A percentile compares a stretch with the other conserved stretches of the same genome.
Conservation (phyloP, 768 basidiomycete genomes). For the Psilocybe cyanescens region DNA sequence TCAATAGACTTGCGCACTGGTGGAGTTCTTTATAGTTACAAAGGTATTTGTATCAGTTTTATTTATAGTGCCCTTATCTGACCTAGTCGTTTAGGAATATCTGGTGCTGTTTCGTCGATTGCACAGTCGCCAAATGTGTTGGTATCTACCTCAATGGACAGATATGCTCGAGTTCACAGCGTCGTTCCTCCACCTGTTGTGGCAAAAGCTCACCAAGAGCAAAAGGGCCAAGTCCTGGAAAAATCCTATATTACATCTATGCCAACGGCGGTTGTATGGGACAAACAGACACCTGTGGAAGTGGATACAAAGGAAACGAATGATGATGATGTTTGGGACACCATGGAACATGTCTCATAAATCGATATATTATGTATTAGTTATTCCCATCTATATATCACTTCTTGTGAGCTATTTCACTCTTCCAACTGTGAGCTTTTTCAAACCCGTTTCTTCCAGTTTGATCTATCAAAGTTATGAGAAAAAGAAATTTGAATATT, state of each 20-base stretch:
- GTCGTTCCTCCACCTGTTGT: slow-evolving; percentile 53
- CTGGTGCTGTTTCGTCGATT: slow-evolving; percentile 71
- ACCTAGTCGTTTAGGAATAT: slow-evolving; percentile 51
- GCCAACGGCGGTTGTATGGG: slow-evolving; percentile 72
- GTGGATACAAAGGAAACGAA: slow-evolving; percentile 21
- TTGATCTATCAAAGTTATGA: slow-evolving; percentile 53
- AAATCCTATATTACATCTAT: slow-evolving; percentile 65
- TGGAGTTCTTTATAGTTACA: slow-evolving; percentile 63
- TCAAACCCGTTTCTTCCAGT: slow-evolving; percentile 88
- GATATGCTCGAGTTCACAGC: slow-evolving; percentile 73
- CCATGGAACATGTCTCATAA: slow-evolving; percentile 52
- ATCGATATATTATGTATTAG: background rate
- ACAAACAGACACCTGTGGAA: slow-evolving; percentile 30
- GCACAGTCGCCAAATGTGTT: slow-evolving; percentile 57
- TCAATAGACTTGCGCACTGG: slow-evolving; percentile 76
- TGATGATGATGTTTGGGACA: slow-evolving; percentile 69
- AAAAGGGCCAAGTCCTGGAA: slow-evolving; percentile 62
- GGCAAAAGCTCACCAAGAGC: slow-evolving; percentile 53
- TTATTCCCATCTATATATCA: background rate
- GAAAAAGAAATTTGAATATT: slow-evolving; percentile 1
- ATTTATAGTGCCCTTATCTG: background rate
- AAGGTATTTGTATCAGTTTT: slow-evolving; percentile 45
- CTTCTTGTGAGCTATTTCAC: slow-evolving; percentile 65
- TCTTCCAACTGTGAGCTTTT: slow-evolving; percentile 85
- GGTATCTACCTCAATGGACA: slow-evolving; percentile 68